Evolutionary conservation across 2,329 filamentous ascomycete species (phyloP), one percentile per base, ranked within the genome.

Genomic region (Colletotrichum aenigma): DNA sequence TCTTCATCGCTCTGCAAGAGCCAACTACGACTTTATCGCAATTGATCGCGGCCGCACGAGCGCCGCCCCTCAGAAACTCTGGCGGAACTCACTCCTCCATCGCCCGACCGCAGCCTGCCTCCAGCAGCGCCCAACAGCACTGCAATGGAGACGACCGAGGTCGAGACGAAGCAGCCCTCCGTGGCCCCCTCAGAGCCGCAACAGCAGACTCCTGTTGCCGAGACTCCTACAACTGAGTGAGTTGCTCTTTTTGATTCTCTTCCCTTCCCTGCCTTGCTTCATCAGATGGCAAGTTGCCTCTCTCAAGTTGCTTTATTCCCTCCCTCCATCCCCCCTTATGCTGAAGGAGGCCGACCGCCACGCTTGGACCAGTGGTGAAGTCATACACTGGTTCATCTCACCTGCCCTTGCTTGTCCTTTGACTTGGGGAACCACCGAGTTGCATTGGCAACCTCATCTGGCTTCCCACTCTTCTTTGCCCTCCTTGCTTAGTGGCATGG

Each of bases 141-240:
- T 52, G 65, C 58, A 55, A 76, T 76, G 74, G 74, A 74, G 70
- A 60, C 70, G 55, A 58, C 56, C 61, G 73, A 75, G 34, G 74
- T 74, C 70, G 74, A 74, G n/a, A 76, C 48, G 36, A 76, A 76
- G 74, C 74, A 76, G 32, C 70, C 70, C 12, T 76, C 74, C 43
- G 74, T 76, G 62, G 70, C 74, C 18, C 74, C 70, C n/a, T 74
- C 74, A 65, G 74, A 75, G 43, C 64, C 62, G 32, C 74, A 32
- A 6, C 74, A 69, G 36, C 70, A 76, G 56, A 74, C 70, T 18
- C 65, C 74, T 10, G 74, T 68, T 64, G 48, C 64, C 65, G 74
- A 64, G 34, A 76, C 74, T 24, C 65, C 74, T 12, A 74, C 58
- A 30, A 65, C 74, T 18, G 74, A 74, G 74, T 76, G 73, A 61